Evolutionary conservation across 2,329 filamentous ascomycete genomes (phyloP), one percentile per base, ranked within the genome.

Genomic region (Epichloe festucae): DNA sequence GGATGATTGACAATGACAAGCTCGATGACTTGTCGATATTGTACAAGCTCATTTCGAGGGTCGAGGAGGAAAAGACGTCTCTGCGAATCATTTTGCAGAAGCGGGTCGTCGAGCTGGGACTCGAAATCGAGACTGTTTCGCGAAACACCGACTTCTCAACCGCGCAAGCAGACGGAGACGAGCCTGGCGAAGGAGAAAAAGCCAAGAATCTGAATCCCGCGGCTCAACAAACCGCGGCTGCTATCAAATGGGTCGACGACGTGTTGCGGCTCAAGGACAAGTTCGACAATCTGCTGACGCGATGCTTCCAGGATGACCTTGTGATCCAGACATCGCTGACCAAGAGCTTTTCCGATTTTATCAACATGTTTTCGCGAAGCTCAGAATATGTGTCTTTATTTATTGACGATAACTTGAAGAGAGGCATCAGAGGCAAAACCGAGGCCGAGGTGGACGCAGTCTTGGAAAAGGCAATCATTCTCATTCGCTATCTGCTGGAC

Each of bases 341-440:
- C 2, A 84, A 84, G 62, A 95, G 89, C 63, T 95, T 96, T 60
- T 78, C 87, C 1, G 85, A 94, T 15, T 95, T 97, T 60, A 95
- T 98, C 74, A 97, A 96, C 65, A 70, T 82, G n/a, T 96, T 95
- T 63, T 67, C 73, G 14, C 82, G 90, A 55, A 85, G 86, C 59
- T 88, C 91, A 1, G 93, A 98, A 63, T 95, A 89, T 63, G 85
- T 97, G 5, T 98, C 93, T 0, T 76, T 98, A 0, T 98, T 95
- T 68, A 95, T 98, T 53, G 93, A 98, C 60, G 91, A 97, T 61
- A 95, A 90, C 62, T 79, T 98, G 61, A 95, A 95, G 71, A 87
- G 91, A 59, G 90, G 90, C 4, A 87, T 95, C 65, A 90, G 89
- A 63, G 89, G 89, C 55, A 95, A 94, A 73, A 91, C 88, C 0